Conservation (phyloP, 2,329 filamentous ascomycete species). For the Diaporthe velutina region DNA sequence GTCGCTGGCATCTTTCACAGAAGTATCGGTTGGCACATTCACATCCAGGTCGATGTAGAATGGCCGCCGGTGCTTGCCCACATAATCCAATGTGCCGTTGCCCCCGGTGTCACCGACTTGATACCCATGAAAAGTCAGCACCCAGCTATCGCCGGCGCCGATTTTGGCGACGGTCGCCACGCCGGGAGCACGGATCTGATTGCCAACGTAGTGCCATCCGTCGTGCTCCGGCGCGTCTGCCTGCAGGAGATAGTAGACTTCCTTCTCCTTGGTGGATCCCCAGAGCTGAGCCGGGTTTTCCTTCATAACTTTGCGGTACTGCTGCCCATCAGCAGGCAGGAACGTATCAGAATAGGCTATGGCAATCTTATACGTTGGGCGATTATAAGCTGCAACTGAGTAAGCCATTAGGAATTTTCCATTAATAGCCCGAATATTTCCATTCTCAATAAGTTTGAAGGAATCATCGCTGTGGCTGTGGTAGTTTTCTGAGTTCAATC, state of each 20-base stretch:
- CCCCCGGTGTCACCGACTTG: not conserved
- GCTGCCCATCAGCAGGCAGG: not conserved
- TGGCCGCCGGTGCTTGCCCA: not conserved
- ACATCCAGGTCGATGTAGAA: constrained; percentile 8
- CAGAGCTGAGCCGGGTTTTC: not conserved
- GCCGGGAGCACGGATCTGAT: not conserved
- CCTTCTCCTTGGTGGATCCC: not conserved
- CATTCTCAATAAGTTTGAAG: not conserved
- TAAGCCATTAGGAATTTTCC: not conserved
- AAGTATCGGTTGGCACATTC: not conserved
- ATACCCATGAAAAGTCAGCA: not conserved
- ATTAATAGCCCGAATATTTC: not conserved
- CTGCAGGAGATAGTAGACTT: constrained; percentile 4
- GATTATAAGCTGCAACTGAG: not conserved
- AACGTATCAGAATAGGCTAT: not conserved
- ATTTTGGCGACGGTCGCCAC: not conserved
- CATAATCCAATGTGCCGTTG: not conserved
- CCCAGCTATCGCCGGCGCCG: not conserved
- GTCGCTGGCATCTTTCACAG: not conserved
- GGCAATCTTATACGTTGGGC: not conserved
- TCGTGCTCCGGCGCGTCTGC: not conserved
- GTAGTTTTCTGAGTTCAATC: constrained; percentile 7
- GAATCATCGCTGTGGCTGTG: not conserved
- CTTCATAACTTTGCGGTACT: constrained; percentile 1
- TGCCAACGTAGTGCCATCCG: not conserved